Conservation (phyloP, 139 green algal genomes). For the Chlorella sp. region DNA sequence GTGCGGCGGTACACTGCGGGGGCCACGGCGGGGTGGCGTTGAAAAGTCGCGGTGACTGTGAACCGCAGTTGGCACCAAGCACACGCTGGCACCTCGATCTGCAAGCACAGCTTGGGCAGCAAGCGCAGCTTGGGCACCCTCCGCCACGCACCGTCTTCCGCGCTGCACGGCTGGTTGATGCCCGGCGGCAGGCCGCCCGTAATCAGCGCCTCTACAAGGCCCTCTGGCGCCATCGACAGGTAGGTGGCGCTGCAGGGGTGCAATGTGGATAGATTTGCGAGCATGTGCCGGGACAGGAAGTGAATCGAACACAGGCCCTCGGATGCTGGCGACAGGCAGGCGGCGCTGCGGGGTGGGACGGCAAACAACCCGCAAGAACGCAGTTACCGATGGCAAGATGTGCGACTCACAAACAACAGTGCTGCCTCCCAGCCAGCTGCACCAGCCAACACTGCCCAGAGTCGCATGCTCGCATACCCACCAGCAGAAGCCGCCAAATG, state of each 20-base stretch:
- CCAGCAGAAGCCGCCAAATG: conserved; percentile 95
- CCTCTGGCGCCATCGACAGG: conserved; percentile 77
- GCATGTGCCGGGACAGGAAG: too few species aligned
- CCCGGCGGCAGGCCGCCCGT: conserved; percentile 83
- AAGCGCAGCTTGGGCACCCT: background rate
- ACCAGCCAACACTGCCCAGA: too few species aligned
- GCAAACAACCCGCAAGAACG: too few species aligned
- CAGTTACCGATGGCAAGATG: too few species aligned
- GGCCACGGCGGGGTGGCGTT: background rate
- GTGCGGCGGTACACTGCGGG: conserved; percentile 64
- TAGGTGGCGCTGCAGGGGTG: conserved; percentile 68
- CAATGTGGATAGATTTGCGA: too few species aligned
- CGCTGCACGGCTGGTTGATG: conserved; percentile 62
- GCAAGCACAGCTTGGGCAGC: background rate
- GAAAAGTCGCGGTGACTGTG: background rate
- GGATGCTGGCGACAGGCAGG: too few species aligned
- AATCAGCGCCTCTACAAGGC: conserved; percentile 63
- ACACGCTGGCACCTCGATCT: background rate
- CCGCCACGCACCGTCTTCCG: conserved; percentile 46
- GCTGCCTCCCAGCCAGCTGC: too few species aligned
- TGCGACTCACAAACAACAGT: too few species aligned
- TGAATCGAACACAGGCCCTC: too few species aligned
- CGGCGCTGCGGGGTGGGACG: too few species aligned
- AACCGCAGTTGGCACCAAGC: background rate
- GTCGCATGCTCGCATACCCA: too few species aligned